Conservation (phyloP, 345 rosid genomes). For the Trapa bicornis region DNA sequence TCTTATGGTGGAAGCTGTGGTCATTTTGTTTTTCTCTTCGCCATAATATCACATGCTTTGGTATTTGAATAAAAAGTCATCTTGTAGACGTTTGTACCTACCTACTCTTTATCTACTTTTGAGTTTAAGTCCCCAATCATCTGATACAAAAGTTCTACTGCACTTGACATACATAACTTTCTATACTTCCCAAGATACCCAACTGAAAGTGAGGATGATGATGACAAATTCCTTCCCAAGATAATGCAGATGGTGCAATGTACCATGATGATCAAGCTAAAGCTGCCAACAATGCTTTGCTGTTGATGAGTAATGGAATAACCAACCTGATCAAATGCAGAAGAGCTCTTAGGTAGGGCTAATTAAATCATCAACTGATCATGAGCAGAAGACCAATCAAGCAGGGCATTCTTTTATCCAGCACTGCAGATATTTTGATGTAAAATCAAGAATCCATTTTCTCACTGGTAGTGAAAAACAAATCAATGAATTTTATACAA, state of each 20-base stretch:
- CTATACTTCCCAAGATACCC: background rate
- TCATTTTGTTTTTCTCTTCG: too few species aligned
- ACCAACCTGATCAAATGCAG: background rate
- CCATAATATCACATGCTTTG: too few species aligned
- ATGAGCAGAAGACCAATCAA: background rate
- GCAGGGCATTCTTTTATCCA: background rate
- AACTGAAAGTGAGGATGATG: background rate
- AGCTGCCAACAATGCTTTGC: background rate
- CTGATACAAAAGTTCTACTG: slow-evolving; percentile 8
- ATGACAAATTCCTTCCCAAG: background rate
- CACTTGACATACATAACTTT: background rate
- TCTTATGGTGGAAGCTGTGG: background rate
- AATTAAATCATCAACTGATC: background rate
- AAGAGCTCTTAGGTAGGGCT: background rate
- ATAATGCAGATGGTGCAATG: background rate
- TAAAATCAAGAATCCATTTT: too few species aligned
- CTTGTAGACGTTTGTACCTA: too few species aligned
- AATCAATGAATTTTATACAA: too few species aligned
- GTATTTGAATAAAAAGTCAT: too few species aligned
- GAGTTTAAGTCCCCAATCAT: slow-evolving; percentile 19
- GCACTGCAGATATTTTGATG: background rate
- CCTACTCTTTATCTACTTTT: too few species aligned
- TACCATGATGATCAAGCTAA: background rate
- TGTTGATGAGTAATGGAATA: background rate
- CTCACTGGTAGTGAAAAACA: too few species aligned